Evolutionary conservation across 768 basidiomycete species (phyloP).

Genomic region (Galerina sulciceps): DNA sequence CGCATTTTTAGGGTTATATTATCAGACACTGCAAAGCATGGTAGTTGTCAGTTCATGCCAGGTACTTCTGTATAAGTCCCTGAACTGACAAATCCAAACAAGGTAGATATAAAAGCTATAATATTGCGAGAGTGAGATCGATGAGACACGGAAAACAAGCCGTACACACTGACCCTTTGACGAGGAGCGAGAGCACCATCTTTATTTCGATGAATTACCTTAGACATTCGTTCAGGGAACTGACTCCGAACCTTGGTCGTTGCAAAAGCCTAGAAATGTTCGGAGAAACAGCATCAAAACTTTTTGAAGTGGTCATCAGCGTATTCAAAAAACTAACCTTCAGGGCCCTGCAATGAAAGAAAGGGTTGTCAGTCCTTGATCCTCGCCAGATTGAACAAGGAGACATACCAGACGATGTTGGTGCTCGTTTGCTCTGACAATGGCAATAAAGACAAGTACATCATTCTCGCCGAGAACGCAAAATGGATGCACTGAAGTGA

Average conservation of each 20-base stretch:
- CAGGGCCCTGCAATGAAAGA: background rate
- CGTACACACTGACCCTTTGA: background rate
- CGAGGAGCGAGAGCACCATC: background rate
- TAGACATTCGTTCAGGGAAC: background rate
- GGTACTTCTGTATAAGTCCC: too few relatives aligned
- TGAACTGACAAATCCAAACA: constrained; percentile 2
- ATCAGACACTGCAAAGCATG: too few relatives aligned
- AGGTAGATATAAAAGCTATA: constrained; percentile 1
- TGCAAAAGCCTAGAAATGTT: background rate
- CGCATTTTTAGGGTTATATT: too few relatives aligned
- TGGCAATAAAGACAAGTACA: background rate
- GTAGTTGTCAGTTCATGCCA: too few relatives aligned
- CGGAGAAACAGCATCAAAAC: background rate
- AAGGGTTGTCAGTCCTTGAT: too few relatives aligned
- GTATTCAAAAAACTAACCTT: background rate
- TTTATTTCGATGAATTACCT: background rate
- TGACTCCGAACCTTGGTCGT: background rate
- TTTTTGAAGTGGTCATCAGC: background rate
- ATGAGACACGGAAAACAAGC: background rate
- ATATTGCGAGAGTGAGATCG: background rate
- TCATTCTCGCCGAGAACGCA: constrained; percentile 2
- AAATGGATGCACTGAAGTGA: background rate
- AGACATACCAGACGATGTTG: background rate
- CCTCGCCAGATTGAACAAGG: background rate
- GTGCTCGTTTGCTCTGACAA: background rate